These are phyloP conservation scores for Emmonsia crescens DNA, from an alignment of 2,329 filamentous ascomycete genomes.

Conservation along the genomic window DNA sequence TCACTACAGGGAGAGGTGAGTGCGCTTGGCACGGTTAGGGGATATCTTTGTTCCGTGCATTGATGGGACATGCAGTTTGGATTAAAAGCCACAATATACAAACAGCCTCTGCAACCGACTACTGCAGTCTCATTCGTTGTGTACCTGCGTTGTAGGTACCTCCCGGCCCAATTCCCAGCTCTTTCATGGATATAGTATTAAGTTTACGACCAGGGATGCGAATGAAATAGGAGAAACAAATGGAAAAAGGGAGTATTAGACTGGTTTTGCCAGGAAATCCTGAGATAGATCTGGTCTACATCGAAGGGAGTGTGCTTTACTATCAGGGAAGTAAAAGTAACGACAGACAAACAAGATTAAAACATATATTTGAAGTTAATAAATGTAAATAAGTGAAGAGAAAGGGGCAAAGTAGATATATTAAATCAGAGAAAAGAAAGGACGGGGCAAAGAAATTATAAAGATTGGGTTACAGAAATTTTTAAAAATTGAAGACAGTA, in stretches of 20 bases:
- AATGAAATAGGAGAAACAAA: background rate
- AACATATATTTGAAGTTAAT: background rate
- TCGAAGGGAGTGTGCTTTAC: no score
- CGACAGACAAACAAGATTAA: background rate
- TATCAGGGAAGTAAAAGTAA: background rate
- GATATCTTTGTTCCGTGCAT: no score
- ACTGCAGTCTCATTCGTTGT: no score
- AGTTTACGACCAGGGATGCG: background rate
- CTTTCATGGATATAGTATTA: background rate
- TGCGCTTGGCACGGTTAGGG: no score
- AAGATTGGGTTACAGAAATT: background rate
- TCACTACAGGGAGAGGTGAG: no score
- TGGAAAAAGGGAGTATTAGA: background rate
- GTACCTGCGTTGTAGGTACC: background rate
- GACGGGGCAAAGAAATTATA: background rate
- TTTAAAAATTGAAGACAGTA: background rate
- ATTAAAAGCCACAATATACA: no score
- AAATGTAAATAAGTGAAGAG: background rate
- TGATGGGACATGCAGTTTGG: no score
- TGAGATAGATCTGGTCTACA: background rate
- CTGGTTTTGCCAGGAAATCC: background rate
- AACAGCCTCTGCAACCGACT: background rate
- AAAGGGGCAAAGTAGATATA: background rate
- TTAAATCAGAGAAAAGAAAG: no score
- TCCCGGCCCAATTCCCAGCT: background rate